Evolutionary conservation across 2,329 filamentous ascomycete species (phyloP), one percentile per base, ranked within the genome.

Genomic region (Parasarocladium wereldwijsianum): DNA sequence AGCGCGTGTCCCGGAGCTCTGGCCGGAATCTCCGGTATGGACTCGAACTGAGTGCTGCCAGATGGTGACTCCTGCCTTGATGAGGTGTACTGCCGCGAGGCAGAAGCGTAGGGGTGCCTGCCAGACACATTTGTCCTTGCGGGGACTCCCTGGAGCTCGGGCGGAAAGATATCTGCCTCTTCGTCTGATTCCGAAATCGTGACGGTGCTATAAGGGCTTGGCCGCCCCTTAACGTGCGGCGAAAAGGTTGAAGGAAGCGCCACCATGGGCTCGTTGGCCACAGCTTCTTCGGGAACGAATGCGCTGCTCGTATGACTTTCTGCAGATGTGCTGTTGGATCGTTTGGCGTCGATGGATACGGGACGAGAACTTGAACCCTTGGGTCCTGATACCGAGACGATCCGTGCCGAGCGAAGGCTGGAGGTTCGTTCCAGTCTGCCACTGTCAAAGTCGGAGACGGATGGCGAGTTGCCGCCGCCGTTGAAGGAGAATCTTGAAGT

Each of bases 401-500:
- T 52, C n/a, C 69, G 63, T 20, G 65, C 62, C 3, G 68, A 72
- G 36, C 62, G 61, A 12, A 69, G 54, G 38, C 66, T 70, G 3
- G 62, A 40, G 43, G 61, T 40, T 51, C 45, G 37, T 13, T 30
- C 28, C 20, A 30, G 13, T 39, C 54, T 37, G 42, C 56, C 36
- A 40, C 40, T 60, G 17, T 54, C 55, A 23, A 51, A 49, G 6
- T 71, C 66, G 1, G 65, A 65, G 2, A 51, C 47, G 3, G 62
- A 51, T 3, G 64, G 62, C 1, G 57, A 57, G 38, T 60, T 59
- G 19, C 64, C 64, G 5, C 28, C 28, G 17, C 19, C n/a, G 17
- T 58, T 57, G 16, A 70, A 58, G 4, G 68, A 73, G 7, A 73
- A 55, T 20, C 68, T 56, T 4, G 66, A 60, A 0, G 67, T 69